These are phyloP conservation scores for Melampsora larici-populina DNA, from an alignment of 1,284 basidiomycete species.

Conservation along the genomic window DNA sequence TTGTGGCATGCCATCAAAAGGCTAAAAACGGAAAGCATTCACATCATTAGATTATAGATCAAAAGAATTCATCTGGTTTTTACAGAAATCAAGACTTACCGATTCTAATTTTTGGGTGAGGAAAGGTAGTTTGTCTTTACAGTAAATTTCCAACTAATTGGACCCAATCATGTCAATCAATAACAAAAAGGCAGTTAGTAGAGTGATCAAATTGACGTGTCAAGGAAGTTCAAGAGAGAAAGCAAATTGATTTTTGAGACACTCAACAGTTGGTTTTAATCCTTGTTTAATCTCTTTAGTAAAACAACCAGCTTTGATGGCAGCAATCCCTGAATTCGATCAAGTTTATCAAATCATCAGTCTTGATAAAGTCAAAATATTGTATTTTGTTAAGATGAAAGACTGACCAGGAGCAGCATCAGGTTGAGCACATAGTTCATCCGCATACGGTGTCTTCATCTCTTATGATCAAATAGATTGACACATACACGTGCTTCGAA, in stretches of 20 bases:
- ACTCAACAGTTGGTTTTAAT: background rate
- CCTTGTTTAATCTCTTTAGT: background rate
- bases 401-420: constrained; percentile 1
- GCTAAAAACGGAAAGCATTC: background rate
- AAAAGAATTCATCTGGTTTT: background rate
- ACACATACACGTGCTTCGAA: background rate
- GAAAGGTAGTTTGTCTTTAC: background rate
- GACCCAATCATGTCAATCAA: too few relatives aligned
- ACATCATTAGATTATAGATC: background rate
- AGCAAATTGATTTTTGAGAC: too few relatives aligned
- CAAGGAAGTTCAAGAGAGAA: too few relatives aligned
- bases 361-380: background rate
- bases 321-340: background rate
- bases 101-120: background rate
- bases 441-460: too few relatives aligned
- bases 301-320: background rate
- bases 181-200: too few relatives aligned
- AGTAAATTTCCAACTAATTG: background rate
- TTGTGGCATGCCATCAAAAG: constrained; percentile 1
- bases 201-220: too few relatives aligned
- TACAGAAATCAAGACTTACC: background rate
- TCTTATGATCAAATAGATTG: too few relatives aligned
- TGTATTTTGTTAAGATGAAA: too few relatives aligned
- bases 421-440: background rate
- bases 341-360: too few relatives aligned